Base-by-base conservation (phyloP, 768 basidiomycete species). In the Kwoniella dejecticola region DNA sequence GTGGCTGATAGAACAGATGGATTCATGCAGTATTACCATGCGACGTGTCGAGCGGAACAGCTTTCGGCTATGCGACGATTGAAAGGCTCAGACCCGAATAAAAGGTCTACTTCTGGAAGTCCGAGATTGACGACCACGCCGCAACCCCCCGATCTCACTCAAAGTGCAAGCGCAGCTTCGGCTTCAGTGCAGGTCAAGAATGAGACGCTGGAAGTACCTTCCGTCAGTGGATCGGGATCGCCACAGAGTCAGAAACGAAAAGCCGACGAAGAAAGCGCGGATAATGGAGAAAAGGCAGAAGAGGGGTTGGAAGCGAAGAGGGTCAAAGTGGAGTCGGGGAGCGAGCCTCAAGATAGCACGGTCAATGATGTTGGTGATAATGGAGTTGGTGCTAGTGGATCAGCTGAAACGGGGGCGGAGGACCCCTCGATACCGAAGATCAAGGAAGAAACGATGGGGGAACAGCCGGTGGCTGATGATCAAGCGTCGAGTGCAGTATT, bases 11-110 rank as follows among this genome's bases (percentile, higher is more conserved):
- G n/a, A 10, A 17, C 2, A 54, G 21, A 44, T 60, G 63, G 54
- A 27, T 19, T 13, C 10, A 38, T 7, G 21, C n/a, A 26, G 30
- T 19, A 11, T 21, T 95, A 87, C 77, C 93, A 96, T 81, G 93
- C 93, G 47, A 95, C 92, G 17, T 96, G 93, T 79, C 89, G 90
- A 80, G 89, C 89, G 24, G 92, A 95, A 62, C 69, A 70, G 23
- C 52, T 68, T 29, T 67, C 67, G 17, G 67, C 70, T 12, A 59
- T 64, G 2, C 55, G 66, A n/a, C 52, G 64, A 36, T 38, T 59
- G 47, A 60, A 60, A 47, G 57, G 60, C 49, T 63, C 29, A 24
- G 60, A 46, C 30, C 57, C 47, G 50, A 60, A 41, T 26, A 36
- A 50, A 31, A 40, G 60, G 40, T 59, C 50, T 36, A 53, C 52